These are phyloP conservation scores for Lyophyllum atratum DNA, from an alignment of 768 basidiomycete genomes.

Conservation along the genomic window DNA sequence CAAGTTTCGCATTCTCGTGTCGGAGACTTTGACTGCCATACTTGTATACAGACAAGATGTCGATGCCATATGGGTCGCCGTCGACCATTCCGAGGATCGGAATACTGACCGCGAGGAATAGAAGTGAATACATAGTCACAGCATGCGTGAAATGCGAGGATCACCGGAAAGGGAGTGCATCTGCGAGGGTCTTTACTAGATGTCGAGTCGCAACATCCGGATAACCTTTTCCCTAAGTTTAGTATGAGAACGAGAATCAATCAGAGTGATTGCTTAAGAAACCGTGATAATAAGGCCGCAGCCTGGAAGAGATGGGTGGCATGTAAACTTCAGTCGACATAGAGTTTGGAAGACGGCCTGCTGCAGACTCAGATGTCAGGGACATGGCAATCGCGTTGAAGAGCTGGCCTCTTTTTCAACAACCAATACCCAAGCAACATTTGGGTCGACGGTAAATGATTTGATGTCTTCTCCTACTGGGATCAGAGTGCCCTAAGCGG, in stretches of 20 bases:
- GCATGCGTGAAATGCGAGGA: no score
- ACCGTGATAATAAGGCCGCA: constrained; percentile 82
- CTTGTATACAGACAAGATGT: constrained; percentile 88
- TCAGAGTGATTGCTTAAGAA: constrained; percentile 5
- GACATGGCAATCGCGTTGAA: background rate
- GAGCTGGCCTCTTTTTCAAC: constrained; percentile 88
- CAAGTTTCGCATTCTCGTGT: constrained; percentile 72
- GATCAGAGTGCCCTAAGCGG: constrained; percentile 67
- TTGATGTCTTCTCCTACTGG: constrained; percentile 75
- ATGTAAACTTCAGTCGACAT: constrained; percentile 55
- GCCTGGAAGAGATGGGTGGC: constrained; percentile 52
- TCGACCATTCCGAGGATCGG: constrained; percentile 85
- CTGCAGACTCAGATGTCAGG: background rate
- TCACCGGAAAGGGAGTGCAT: constrained; percentile 63
- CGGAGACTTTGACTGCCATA: constrained; percentile 72
- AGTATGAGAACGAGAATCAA: background rate
- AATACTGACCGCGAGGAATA: constrained; percentile 45
- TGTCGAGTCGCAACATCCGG: constrained; percentile 92
- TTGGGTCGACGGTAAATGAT: constrained; percentile 53
- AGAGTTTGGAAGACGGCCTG: constrained; percentile 96
- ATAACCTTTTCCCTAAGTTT: constrained; percentile 88
- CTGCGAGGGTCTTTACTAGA: constrained; percentile 71
- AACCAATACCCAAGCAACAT: constrained; percentile 77
- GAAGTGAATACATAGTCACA: background rate
- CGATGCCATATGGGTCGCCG: constrained; percentile 88